These are phyloP conservation scores for Alternaria conjuncta DNA, from an alignment of 2,329 filamentous ascomycete genomes.

Conservation along the genomic window DNA sequence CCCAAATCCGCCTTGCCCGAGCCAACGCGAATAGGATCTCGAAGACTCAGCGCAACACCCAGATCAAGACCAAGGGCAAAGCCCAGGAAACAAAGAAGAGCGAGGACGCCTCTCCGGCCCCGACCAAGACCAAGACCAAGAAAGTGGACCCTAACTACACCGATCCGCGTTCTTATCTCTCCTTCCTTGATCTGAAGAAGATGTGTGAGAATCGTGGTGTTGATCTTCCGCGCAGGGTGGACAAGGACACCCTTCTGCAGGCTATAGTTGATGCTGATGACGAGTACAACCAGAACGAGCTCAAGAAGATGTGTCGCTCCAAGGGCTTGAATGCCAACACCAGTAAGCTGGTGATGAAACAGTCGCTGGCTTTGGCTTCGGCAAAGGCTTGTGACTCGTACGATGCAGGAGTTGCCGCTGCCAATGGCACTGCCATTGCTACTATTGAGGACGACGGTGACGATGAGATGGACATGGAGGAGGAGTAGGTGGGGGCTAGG, in stretches of 20 bases:
- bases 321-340: conserved; percentile 29
- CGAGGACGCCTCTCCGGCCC: neutral
- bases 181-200: conserved; percentile 25
- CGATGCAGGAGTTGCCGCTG: conserved; percentile 11
- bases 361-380: conserved; percentile 33
- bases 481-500: neutral
- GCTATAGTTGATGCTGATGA: conserved; percentile 33
- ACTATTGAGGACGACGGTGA: conserved; percentile 1
- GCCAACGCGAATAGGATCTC: conserved; percentile 23
- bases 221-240: conserved; percentile 6
- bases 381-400: conserved; percentile 28
- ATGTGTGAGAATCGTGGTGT: conserved; percentile 32
- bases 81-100: conserved; percentile 5
- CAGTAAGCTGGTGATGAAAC: conserved; percentile 32
- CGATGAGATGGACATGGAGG: conserved; percentile 1
- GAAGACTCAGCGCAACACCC: conserved; percentile 19
- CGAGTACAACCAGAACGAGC: conserved; percentile 19
- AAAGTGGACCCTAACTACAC: conserved; percentile 15
- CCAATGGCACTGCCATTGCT: neutral
- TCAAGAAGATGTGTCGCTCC: conserved; percentile 30
- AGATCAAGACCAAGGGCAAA: conserved; percentile 22
- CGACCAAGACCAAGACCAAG: conserved; percentile 9
- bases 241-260: conserved; percentile 27
- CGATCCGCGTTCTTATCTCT: conserved; percentile 35
- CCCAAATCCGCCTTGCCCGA: conserved; percentile 22